phyloP scores from a whole-genome alignment of 148 eudicot species.

The Gaultheria prostrata region DNA sequence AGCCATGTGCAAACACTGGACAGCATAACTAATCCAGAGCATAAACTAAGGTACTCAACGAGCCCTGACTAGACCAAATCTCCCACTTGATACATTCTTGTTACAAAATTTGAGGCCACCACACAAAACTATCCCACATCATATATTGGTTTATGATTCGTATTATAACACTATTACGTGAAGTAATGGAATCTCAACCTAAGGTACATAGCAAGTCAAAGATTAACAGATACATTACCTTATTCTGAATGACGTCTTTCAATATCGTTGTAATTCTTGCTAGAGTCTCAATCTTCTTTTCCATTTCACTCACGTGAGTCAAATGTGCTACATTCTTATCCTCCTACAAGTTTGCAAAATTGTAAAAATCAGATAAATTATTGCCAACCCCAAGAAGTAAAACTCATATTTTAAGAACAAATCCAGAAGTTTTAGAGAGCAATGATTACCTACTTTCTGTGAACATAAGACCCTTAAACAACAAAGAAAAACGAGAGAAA shows the following conservation, averaged over 20 bases:
- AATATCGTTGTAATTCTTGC: slow-evolving; percentile 85
- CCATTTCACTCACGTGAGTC: slow-evolving; percentile 97
- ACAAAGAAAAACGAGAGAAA: background rate
- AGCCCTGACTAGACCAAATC: background rate
- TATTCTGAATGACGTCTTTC: slow-evolving; percentile 97
- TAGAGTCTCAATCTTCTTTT: slow-evolving; percentile 97
- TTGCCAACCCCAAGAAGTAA: slow-evolving; percentile 3
- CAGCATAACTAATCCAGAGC: background rate
- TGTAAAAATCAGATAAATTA: slow-evolving; percentile 17
- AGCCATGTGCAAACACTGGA: background rate
- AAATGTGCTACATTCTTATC: slow-evolving; percentile 97
- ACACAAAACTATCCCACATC: background rate
- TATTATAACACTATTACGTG: background rate
- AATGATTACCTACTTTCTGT: background rate
- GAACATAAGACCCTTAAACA: background rate
- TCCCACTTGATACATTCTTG: background rate
- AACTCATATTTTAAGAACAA: background rate
- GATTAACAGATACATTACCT: slow-evolving; percentile 43
- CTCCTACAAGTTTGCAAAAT: slow-evolving; percentile 47
- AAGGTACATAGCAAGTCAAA: background rate
- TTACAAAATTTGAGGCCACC: background rate
- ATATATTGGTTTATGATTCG: background rate
- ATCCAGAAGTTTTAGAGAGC: background rate
- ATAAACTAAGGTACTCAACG: slow-evolving; percentile 3
- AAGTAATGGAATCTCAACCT: background rate